Evolutionary conservation across 164 flowering plant species (phyloP), one percentile per base, ranked within the genome.

Genomic region (Magnolia officinalis): DNA sequence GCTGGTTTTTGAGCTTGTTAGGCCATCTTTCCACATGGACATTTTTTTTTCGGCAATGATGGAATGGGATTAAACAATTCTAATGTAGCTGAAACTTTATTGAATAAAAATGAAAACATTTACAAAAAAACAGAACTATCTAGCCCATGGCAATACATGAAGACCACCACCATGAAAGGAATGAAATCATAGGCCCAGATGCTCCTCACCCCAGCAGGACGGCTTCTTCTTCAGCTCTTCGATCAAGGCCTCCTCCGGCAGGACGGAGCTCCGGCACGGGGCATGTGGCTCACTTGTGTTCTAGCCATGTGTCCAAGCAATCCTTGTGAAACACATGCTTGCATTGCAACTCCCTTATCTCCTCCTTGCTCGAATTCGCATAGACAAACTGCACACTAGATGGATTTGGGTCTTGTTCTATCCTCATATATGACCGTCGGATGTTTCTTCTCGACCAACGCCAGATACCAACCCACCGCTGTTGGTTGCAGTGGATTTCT

Each of bases 1-100:
- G 85, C 91, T 73, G 93, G 90, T 20, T 84, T 75, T 50, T 87
- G 78, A 82, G 9, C 26, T 76, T 0, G 50, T n/a, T 1, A 20
- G n/a, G 21, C 24, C 61, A 55, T 4, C 61, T 55, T 55, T 11
- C 18, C 61, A 55, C 61, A 9, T 55, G 13, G 61, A 55, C 16
- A 55, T 2, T 8, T 4, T 11, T 55, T 55, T 11, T 37, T 0
- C 45, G 45, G 13, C 61, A 55, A 11, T 16, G 61, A 55, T 55
- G 11, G 61, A 55, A 55, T 2, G 18, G 18, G 61, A 55, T 55
- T 55, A 16, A 55, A 55, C 10, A 8, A 55, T 55, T 55, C 61
- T 16, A 11, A 55, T 14, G 19, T 16, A 11, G 61, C 18, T 55
- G 18, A 16, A 55, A 55, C 45, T 37, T 5, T 37, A 37, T 37